A percentile compares a stretch with the other conserved stretches of the same genome.
These are phyloP conservation scores for Cutaneotrichosporon daszewskae DNA, from an alignment of 1,284 basidiomycete genomes.

Conservation along the genomic window DNA sequence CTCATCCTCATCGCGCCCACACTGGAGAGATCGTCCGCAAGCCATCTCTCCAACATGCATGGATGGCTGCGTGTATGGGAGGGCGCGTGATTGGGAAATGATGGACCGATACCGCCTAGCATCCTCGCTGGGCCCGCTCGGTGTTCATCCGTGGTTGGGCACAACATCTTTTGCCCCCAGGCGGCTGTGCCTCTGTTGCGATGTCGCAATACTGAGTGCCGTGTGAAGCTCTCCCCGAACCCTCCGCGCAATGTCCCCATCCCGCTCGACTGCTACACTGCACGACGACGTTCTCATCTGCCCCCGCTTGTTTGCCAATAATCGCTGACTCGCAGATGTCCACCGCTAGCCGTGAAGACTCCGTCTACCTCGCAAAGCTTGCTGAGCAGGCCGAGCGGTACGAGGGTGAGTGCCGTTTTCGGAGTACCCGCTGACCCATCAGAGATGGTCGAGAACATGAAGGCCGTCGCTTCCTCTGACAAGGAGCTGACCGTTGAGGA, in stretches of 20 bases:
- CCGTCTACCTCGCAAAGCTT: conserved; percentile 99
- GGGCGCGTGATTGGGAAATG: neutral
- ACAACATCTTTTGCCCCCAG: too few species aligned
- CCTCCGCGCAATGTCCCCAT: too few species aligned
- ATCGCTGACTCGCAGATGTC: conserved; percentile 67
- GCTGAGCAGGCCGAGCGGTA: conserved; percentile 98
- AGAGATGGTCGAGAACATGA: conserved; percentile 99
- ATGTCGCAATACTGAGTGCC: too few species aligned
- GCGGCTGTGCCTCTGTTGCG: too few species aligned
- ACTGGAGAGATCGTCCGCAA: too few species aligned
- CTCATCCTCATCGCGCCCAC: too few species aligned
- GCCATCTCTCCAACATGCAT: too few species aligned
- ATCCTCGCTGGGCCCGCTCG: neutral
- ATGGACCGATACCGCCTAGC: neutral
- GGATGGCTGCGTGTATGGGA: neutral
- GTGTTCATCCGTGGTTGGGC: too few species aligned
- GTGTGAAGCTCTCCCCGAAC: too few species aligned
- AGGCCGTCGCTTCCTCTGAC: conserved; percentile 91
- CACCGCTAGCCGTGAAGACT: conserved; percentile 75
- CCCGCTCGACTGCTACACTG: too few species aligned
- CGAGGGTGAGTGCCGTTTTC: conserved; percentile 64
- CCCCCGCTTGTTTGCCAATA: too few species aligned
- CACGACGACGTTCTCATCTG: too few species aligned
- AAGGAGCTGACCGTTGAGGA: conserved; percentile 99
- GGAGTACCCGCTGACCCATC: conserved; percentile 14